phyloP scores from a whole-genome alignment of 2,329 filamentous ascomycete species.

The Endothia cerciana region DNA sequence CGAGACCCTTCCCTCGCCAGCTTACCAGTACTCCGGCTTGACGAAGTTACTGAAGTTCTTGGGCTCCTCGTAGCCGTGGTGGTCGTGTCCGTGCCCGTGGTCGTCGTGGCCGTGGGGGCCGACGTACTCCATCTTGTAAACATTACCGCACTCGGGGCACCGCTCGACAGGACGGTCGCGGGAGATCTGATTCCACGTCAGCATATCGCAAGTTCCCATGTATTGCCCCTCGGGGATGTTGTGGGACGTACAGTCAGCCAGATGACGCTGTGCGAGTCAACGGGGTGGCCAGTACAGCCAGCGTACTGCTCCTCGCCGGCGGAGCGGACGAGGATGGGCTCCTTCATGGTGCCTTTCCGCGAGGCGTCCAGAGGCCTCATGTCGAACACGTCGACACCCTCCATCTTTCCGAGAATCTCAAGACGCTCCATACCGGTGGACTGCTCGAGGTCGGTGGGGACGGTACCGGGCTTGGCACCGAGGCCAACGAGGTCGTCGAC shows the following conservation, averaged over 20 bases:
- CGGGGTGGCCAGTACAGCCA: constrained; percentile 93
- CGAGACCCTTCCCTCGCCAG: constrained; percentile 8
- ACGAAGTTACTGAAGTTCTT: constrained; percentile 98
- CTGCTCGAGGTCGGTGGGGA: constrained; percentile 95
- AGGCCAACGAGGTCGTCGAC: constrained; percentile 84
- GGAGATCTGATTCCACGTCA: constrained; percentile 62
- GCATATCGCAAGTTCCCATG: neutral
- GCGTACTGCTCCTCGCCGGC: constrained; percentile 95
- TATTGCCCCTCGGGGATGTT: neutral
- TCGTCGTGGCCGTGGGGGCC: constrained; percentile 74
- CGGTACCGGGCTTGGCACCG: constrained; percentile 78
- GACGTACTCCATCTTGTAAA: constrained; percentile 98
- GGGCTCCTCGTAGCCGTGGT: constrained; percentile 76
- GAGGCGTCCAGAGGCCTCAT: constrained; percentile 95
- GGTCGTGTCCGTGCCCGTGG: constrained; percentile 56
- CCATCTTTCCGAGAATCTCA: constrained; percentile 99
- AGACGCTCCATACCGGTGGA: constrained; percentile 97
- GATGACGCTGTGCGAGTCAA: constrained; percentile 85
- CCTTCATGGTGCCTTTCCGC: constrained; percentile 82
- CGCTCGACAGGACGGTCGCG: constrained; percentile 90
- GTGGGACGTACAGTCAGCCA: constrained; percentile 79
- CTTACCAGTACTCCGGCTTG: constrained; percentile 91
- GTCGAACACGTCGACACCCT: constrained; percentile 97
- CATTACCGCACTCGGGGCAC: constrained; percentile 94
- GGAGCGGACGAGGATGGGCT: constrained; percentile 89